phyloP scores from a whole-genome alignment of 345 rosid genomes.

The Schrenkiella parvula region DNA sequence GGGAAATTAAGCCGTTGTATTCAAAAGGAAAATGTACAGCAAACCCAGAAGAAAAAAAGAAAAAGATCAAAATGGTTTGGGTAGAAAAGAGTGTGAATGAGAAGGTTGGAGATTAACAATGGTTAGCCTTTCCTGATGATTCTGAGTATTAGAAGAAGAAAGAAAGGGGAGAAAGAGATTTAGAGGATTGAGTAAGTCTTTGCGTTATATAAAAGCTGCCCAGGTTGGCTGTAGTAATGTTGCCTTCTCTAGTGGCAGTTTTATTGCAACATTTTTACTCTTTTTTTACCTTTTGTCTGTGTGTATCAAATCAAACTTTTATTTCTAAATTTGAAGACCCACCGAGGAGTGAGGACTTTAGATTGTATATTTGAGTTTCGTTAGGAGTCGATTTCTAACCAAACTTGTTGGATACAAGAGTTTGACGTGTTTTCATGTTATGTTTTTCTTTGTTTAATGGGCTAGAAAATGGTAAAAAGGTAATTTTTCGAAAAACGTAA shows the following conservation, averaged over 20 bases:
- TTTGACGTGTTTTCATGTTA: neutral
- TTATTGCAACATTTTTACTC: constrained; percentile 21
- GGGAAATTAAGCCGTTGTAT: neutral
- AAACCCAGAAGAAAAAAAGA: neutral
- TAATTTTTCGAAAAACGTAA: neutral
- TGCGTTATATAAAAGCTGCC: constrained; percentile 69
- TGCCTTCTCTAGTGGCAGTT: constrained; percentile 97
- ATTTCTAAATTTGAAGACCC: constrained; percentile 30
- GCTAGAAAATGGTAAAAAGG: neutral
- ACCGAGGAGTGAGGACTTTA: constrained; percentile 29
- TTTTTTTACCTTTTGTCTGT: neutral
- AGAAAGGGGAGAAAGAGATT: neutral
- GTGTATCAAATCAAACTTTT: constrained; percentile 24
- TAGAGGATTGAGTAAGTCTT: constrained; percentile 28
- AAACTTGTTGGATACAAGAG: neutral
- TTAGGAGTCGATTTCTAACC: constrained; percentile 1
- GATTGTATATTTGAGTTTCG: constrained; percentile 25
- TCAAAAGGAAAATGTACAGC: constrained; percentile 13
- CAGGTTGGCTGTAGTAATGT: constrained; percentile 83
- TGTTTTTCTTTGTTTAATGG: neutral
- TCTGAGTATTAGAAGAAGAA: constrained; percentile 33
- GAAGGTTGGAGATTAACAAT: constrained; percentile 14
- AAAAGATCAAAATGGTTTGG: constrained; percentile 8
- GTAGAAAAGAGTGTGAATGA: neutral
- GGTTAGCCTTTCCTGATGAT: constrained; percentile 27